These are phyloP conservation scores for Mortierella sp. DNA, from an alignment of 371 early-diverging fungal genomes.

Conservation along the genomic window DNA sequence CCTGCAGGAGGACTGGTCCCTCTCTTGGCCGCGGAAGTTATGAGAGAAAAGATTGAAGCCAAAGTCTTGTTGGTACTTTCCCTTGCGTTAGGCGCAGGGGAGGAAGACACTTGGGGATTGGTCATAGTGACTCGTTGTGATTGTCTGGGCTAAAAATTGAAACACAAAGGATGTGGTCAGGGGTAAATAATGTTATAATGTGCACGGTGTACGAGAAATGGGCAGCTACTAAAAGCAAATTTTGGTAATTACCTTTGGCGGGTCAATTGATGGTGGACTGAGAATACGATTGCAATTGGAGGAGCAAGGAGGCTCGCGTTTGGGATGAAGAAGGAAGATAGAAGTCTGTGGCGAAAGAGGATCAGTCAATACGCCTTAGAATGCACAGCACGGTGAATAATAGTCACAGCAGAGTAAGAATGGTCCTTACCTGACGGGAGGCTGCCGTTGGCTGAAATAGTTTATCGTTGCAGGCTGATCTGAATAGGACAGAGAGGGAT, in stretches of 20 bases:
- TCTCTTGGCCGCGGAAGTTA: slow-evolving; percentile 1
- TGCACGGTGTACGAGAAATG: background rate
- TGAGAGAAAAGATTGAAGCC: background rate
- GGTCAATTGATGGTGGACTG: background rate
- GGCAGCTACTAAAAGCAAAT: background rate
- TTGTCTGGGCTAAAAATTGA: background rate
- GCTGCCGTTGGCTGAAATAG: background rate
- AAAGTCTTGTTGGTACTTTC: background rate
- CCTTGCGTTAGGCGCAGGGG: background rate
- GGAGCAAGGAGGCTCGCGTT: background rate
- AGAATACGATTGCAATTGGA: background rate
- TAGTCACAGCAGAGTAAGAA: background rate
- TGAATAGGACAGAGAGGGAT: background rate
- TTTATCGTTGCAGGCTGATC: no score
- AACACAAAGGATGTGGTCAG: background rate
- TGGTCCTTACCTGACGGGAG: background rate
- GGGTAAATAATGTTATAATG: background rate
- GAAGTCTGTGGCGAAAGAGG: background rate
- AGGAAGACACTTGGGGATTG: background rate
- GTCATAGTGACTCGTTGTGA: background rate
- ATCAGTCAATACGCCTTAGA: background rate
- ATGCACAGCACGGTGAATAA: background rate
- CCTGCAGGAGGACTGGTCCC: background rate
- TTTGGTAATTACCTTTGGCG: background rate
- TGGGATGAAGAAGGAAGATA: background rate